Base-by-base conservation (phyloP, 768 basidiomycete genomes). In the Mycena epipterygia region DNA sequence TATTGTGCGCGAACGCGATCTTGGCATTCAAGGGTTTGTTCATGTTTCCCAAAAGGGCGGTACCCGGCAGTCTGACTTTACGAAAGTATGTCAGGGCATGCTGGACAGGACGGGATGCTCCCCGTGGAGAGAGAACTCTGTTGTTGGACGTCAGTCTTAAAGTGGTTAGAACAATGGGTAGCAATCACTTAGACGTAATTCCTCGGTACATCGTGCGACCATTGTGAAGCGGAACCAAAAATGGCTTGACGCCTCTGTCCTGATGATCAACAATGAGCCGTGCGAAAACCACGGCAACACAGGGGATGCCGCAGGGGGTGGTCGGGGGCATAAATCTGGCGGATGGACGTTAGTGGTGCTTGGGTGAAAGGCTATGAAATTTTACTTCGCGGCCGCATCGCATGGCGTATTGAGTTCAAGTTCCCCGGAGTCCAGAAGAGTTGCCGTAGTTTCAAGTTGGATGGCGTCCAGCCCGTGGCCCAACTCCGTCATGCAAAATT, bases 301-400 rank as follows among this genome's bases (percentile, higher is more conserved):
- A 76, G 3, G 85, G 81, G 2, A 76, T 71, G 9, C 81, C 79
- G 21, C 68, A 64, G 3, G 85, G 85, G 11, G 74, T 73, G 21
- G 85, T 85, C 0, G 86, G 86, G 6, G 84, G 85, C 85, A 86
- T 86, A 61, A 75, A 85, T 70, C 86, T 86, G 39, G n/a, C n/a
- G n/a, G n/a, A n/a, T n/a, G n/a, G n/a, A n/a, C n/a, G n/a, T n/a
- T n/a, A n/a, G n/a, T n/a, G n/a, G n/a, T n/a, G n/a, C n/a, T n/a
- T n/a, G n/a, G n/a, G n/a, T n/a, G n/a, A n/a, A n/a, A n/a, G n/a
- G n/a, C n/a, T n/a, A n/a, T n/a, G n/a, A n/a, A n/a, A n/a, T n/a
- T n/a, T n/a, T n/a, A n/a, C n/a, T n/a, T n/a, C n/a, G n/a, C n/a
- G n/a, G n/a, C n/a, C n/a, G n/a, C n/a, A n/a, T n/a, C n/a, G n/a